Evolutionary conservation across 306 rosid genomes (phyloP).

Genomic region (Chamaecrista fasciculata): DNA sequence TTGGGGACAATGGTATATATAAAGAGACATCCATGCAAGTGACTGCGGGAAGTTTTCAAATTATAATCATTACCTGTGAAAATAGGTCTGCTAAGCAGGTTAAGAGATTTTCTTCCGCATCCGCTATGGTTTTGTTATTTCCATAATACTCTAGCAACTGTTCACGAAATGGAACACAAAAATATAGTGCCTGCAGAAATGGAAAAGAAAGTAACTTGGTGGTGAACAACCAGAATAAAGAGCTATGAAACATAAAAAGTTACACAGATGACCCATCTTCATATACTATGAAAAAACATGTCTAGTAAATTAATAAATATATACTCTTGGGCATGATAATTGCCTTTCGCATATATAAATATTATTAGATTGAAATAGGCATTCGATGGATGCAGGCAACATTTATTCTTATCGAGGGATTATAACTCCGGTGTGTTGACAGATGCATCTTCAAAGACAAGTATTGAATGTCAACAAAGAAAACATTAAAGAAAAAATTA

Average conservation of each 20-base stretch:
- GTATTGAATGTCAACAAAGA: not conserved
- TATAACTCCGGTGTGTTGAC: not conserved
- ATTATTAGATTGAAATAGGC: not conserved
- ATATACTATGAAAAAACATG: conserved; percentile 2
- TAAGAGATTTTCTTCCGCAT: conserved; percentile 79
- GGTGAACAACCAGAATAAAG: not conserved
- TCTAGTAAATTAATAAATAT: not conserved
- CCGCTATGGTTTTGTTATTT: conserved; percentile 54
- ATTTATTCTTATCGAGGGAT: not conserved
- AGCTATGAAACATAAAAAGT: not conserved
- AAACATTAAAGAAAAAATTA: not conserved
- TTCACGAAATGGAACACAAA: conserved; percentile 92
- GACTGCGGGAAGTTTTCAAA: conserved; percentile 6
- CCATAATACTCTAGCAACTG: conserved; percentile 73
- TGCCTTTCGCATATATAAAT: not conserved
- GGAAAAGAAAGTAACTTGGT: not conserved
- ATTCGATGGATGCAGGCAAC: not conserved
- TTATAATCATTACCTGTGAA: conserved; percentile 54
- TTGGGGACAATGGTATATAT: conserved; percentile 1
- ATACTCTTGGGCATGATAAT: conserved; percentile 4
- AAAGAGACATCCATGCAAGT: conserved; percentile 1
- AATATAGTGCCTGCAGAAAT: conserved; percentile 73
- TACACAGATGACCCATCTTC: not conserved
- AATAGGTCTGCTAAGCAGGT: conserved; percentile 90
- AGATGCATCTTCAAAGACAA: not conserved